phyloP scores from a whole-genome alignment of 257 asterid species.

The Penstemon barbatus region DNA sequence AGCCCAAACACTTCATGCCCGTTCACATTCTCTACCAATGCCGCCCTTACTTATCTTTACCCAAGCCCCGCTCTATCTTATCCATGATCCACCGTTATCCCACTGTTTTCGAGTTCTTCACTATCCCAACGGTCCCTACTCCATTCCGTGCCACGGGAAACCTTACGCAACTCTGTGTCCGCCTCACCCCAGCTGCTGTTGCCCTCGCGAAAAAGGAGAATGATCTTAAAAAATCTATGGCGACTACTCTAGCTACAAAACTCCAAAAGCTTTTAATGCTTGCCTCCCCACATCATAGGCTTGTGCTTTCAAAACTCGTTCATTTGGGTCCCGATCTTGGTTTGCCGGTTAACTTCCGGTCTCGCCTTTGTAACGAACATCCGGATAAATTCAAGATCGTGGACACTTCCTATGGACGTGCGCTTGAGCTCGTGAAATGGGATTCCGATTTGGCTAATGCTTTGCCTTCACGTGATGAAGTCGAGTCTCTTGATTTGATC shows the following conservation, averaged over 20 bases:
- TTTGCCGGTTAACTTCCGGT: conserved; percentile 74
- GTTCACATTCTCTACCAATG: conserved; percentile 65
- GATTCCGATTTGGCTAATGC: conserved; percentile 51
- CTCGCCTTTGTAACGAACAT: conserved; percentile 77
- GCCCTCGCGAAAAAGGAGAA: conserved; percentile 57
- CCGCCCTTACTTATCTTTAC: conserved; percentile 61
- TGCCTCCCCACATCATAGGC: conserved; percentile 68
- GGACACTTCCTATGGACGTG: conserved; percentile 84
- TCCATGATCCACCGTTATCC: conserved; percentile 85
- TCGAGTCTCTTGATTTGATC: conserved; percentile 57
- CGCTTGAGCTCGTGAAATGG: conserved; percentile 89
- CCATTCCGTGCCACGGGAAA: conserved; percentile 68
- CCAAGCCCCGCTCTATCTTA: conserved; percentile 60
- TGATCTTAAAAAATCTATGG: conserved; percentile 53
- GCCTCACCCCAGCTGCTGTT: conserved; percentile 84
- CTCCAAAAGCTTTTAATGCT: conserved; percentile 90
- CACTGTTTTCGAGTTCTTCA: conserved; percentile 76
- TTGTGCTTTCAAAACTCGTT: conserved; percentile 69
- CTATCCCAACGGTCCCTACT: conserved; percentile 57
- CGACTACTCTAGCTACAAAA: conserved; percentile 55
- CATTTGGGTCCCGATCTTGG: conserved; percentile 89
- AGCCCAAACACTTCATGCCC: conserved; percentile 82
- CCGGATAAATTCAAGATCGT: conserved; percentile 76
- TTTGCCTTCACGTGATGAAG: conserved; percentile 44
- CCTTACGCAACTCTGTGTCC: conserved; percentile 72